Percentiles rank a stretch among this genome's conserved stretches.
Evolutionary conservation across 805 yeast genomes (phyloP).

Genomic region (Kodamaea hsintzibuensis): DNA sequence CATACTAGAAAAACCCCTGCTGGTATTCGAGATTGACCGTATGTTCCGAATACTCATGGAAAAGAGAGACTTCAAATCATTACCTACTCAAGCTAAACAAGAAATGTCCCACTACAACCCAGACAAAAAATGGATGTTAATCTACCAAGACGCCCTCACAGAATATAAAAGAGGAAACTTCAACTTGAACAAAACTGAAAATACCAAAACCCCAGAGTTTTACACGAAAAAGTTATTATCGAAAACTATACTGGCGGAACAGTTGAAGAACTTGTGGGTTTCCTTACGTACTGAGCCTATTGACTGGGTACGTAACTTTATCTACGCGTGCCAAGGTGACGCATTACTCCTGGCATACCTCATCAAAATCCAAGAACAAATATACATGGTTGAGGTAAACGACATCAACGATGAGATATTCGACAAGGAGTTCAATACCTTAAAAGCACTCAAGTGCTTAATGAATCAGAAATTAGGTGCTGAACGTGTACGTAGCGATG

Average conservation of each 20-base stretch:
- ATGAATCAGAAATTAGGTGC: slow-evolving; percentile 66
- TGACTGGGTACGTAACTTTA: slow-evolving; percentile 76
- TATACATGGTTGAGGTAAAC: slow-evolving; percentile 21
- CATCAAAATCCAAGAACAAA: slow-evolving; percentile 51
- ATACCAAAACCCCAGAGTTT: slow-evolving; percentile 59
- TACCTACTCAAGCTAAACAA: slow-evolving; percentile 70
- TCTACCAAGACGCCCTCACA: slow-evolving; percentile 80
- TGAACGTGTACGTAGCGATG: slow-evolving; percentile 51
- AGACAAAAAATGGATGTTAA: slow-evolving; percentile 88
- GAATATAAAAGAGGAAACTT: slow-evolving; percentile 57
- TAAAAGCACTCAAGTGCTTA: slow-evolving; percentile 74
- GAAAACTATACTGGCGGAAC: slow-evolving; percentile 63
- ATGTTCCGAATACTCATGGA: slow-evolving; percentile 81
- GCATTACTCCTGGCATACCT: slow-evolving; percentile 66
- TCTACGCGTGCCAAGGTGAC: slow-evolving; percentile 76
- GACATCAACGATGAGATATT: slow-evolving; percentile 52
- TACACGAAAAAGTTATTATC: slow-evolving; percentile 76
- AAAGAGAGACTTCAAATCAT: slow-evolving; percentile 70
- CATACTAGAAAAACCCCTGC: slow-evolving; percentile 63
- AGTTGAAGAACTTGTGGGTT: slow-evolving; percentile 84
- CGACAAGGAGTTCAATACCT: slow-evolving; percentile 73
- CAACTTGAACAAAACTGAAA: slow-evolving; percentile 24
- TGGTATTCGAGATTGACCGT: slow-evolving; percentile 64
- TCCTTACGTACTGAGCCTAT: slow-evolving; percentile 86
- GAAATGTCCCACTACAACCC: slow-evolving; percentile 75